A percentile compares a stretch with the other conserved stretches of the same genome.
These are phyloP conservation scores for Rhizophagus clarus DNA, from an alignment of 192 early-diverging fungal genomes.

Conservation along the genomic window DNA sequence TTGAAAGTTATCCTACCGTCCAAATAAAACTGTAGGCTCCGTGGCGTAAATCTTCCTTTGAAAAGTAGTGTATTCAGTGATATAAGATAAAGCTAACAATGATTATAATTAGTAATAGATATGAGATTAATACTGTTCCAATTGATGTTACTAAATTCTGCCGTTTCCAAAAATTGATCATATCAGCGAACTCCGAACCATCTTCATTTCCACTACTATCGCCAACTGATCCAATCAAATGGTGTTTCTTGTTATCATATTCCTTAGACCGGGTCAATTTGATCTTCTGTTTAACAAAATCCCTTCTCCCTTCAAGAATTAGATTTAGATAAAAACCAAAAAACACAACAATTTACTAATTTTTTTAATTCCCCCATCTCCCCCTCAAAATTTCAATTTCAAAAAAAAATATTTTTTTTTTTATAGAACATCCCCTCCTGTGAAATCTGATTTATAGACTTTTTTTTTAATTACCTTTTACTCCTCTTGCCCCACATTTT, in stretches of 20 bases:
- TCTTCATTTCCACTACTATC: background rate
- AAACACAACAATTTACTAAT: no score
- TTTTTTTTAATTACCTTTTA: no score
- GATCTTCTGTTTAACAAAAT: no score
- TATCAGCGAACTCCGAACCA: background rate
- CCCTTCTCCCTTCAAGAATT: no score
- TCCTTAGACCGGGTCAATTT: no score
- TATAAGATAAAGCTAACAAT: slow-evolving; percentile 76
- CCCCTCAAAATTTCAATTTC: no score
- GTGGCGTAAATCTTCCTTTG: slow-evolving; percentile 77
- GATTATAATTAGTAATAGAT: slow-evolving; percentile 72
- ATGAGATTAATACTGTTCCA: slow-evolving; percentile 73
- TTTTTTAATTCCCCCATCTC: no score
- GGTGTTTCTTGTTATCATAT: slow-evolving; percentile 2
- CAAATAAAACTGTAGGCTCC: slow-evolving; percentile 80
- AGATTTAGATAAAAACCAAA: no score
- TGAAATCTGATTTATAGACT: no score
- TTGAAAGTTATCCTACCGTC: slow-evolving; percentile 44
- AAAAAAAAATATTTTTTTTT: no score
- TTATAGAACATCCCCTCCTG: no score
- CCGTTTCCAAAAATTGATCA: slow-evolving; percentile 39
- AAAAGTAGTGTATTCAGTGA: slow-evolving; percentile 83
- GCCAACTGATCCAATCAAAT: background rate
- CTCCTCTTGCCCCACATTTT: no score
- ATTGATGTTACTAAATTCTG: slow-evolving; percentile 61